Base-by-base conservation (phyloP, 257 asterid species). In the Fraxinus pennsylvanica region DNA sequence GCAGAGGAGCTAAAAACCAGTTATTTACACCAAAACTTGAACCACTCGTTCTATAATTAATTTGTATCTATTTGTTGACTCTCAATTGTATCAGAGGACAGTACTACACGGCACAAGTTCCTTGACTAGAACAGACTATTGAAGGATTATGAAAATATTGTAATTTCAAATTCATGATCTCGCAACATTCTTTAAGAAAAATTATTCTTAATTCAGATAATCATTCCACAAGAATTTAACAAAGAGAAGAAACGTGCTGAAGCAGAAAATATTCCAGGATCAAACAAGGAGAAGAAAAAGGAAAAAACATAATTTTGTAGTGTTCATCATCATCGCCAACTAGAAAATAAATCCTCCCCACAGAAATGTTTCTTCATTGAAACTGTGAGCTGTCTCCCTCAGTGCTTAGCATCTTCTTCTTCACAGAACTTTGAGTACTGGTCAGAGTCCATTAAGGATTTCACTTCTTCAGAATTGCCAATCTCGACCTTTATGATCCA, bases 401-500 rank as follows among this genome's bases (percentile, higher is more conserved):
- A 95, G 85, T 95, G 97, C 54, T 82, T 85, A 10, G 86, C 92
- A 81, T 93, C 93, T 84, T 95, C 99, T 83, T 92, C 97, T 71
- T 88, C 98, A 75, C 99, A 95, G 83, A 90, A 86, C 85, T 87
- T 85, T 81, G 95, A 82, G 87, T 95, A 95, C 12, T 78, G 77
- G 10, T 86, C 93, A 36, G 93, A 72, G 80, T 89, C 96, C 91
- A 95, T 89, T 50, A 95, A 86, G 61, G 84, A 68, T 68, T 76
- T 78, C 71, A 89, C 79, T 76, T 93, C 98, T 7, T 86, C 89
- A 8, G 83, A 73, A 17, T 79, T 82, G 77, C 84, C 85, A 79
- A 95, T 22, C 83, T 91, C 97, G 27, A 95, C 99, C 89, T 93
- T 95, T 80, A 95, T 92, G 79, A 95, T 89, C 99, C 99, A 95